Evolutionary conservation across 495 filamentous ascomycete species (phyloP).

Genomic region (Penicillium pancosmium): DNA sequence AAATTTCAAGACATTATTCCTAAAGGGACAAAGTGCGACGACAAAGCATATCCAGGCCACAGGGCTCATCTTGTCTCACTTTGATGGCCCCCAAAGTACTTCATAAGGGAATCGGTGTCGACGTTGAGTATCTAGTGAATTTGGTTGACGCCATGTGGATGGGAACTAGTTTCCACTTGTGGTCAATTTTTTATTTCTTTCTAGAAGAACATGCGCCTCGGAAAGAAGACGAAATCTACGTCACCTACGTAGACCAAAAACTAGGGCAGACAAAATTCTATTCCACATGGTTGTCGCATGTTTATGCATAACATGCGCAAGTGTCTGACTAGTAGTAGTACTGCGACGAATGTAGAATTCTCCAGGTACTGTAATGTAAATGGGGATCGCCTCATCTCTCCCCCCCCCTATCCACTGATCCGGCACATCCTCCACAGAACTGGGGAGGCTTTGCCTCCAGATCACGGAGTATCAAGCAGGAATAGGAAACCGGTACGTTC

Average conservation of each 20-base stretch:
- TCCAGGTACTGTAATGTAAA: neutral
- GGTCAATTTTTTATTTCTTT: neutral
- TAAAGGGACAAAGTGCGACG: neutral
- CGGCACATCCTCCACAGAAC: slow-evolving; percentile 4
- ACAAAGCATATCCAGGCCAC: neutral
- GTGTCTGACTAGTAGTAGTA: neutral
- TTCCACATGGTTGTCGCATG: slow-evolving; percentile 1
- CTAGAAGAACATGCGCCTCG: slow-evolving; percentile 1
- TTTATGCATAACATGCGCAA: neutral
- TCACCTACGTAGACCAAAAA: neutral
- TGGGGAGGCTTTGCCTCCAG: neutral
- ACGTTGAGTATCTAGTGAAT: neutral
- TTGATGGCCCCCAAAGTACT: neutral
- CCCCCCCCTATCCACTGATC: slow-evolving; percentile 1
- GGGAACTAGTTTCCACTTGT: neutral
- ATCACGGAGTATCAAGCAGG: neutral
- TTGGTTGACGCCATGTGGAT: slow-evolving; percentile 2
- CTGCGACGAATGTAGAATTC: neutral
- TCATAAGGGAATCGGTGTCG: neutral
- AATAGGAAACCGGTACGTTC: slow-evolving; percentile 1
- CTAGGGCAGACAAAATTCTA: neutral
- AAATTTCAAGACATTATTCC: neutral
- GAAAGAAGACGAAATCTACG: neutral
- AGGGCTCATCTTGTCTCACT: neutral
- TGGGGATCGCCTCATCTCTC: neutral